Percentiles rank a stretch among this genome's conserved stretches.
Conservation (phyloP, 805 yeast species). For the Tetrapisispora pingtungensis region DNA sequence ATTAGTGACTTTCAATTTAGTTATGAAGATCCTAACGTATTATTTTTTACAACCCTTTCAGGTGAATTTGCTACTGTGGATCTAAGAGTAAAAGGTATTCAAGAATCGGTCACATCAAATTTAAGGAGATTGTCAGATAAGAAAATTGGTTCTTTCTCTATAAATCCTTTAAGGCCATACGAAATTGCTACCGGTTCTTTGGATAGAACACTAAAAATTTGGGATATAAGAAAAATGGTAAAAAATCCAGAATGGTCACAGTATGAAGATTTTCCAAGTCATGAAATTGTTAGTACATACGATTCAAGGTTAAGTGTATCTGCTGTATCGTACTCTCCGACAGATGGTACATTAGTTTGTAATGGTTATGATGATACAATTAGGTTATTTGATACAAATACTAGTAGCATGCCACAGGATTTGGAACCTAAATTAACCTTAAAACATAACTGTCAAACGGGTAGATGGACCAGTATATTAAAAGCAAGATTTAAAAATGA, state of each 20-base stretch:
- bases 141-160: constrained; percentile 81
- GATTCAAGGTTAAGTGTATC: constrained; percentile 72
- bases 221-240: constrained; percentile 66
- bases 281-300: constrained; percentile 44
- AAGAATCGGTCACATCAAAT: constrained; percentile 12
- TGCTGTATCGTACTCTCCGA: constrained; percentile 67
- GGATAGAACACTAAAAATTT: constrained; percentile 72
- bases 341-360: constrained; percentile 61
- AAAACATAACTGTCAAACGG: constrained; percentile 90
- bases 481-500: constrained; percentile 77
- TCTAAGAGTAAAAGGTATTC: constrained; percentile 37
- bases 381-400: constrained; percentile 52
- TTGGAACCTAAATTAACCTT: constrained; percentile 54
- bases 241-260: constrained; percentile 47
- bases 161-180: constrained; percentile 56
- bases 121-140: constrained; percentile 70
- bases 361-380: constrained; percentile 90
- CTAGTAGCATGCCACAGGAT: constrained; percentile 20
- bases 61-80: constrained; percentile 79
- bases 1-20: constrained; percentile 64
- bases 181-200: constrained; percentile 82
- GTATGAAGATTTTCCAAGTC: constrained; percentile 34
- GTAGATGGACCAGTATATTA: constrained; percentile 90
- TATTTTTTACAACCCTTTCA: constrained; percentile 65
- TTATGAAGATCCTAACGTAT: constrained; percentile 38